Evolutionary conservation across 2,329 filamentous ascomycete genomes (phyloP).

Genomic region (Apiospora phragmitis): DNA sequence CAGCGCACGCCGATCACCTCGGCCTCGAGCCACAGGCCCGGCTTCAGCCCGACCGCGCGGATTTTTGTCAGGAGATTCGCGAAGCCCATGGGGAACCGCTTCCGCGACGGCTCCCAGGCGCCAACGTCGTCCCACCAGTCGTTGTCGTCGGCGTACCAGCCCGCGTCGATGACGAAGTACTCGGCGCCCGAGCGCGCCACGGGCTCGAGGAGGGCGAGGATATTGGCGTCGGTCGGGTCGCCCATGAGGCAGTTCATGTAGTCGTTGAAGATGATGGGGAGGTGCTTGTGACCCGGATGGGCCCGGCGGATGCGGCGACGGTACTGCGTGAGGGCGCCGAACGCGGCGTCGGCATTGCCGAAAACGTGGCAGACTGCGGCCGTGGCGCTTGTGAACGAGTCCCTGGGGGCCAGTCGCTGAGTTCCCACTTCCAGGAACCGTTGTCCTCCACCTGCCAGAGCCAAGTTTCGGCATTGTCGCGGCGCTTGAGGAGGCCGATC

Average conservation of each 20-base stretch:
- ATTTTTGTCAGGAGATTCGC: not conserved
- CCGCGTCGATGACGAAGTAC: not conserved
- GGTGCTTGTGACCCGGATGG: not conserved
- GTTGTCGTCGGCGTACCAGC: not conserved
- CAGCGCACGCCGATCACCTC: not conserved
- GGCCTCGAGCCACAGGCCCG: not conserved
- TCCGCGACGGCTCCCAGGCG: not conserved
- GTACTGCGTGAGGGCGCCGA: not conserved
- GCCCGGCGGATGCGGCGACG: not conserved
- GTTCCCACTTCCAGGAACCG: not conserved
- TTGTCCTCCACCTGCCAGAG: not conserved
- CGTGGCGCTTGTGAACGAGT: not conserved
- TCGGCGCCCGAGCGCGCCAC: not conserved
- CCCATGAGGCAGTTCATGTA: slow-evolving; percentile 4
- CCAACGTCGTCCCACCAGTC: not conserved
- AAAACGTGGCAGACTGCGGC: not conserved
- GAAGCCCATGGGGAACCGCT: not conserved
- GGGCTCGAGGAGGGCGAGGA: not conserved
- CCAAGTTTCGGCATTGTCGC: not conserved
- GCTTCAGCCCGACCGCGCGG: not conserved
- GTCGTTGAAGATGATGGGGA: not conserved
- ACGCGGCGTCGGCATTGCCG: not conserved
- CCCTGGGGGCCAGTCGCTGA: not conserved
- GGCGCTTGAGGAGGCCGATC: not conserved
- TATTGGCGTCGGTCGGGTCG: not conserved